These are phyloP conservation scores for Lentinula novae-zelandiae DNA, from an alignment of 1,284 basidiomycete species.

Conservation along the genomic window DNA sequence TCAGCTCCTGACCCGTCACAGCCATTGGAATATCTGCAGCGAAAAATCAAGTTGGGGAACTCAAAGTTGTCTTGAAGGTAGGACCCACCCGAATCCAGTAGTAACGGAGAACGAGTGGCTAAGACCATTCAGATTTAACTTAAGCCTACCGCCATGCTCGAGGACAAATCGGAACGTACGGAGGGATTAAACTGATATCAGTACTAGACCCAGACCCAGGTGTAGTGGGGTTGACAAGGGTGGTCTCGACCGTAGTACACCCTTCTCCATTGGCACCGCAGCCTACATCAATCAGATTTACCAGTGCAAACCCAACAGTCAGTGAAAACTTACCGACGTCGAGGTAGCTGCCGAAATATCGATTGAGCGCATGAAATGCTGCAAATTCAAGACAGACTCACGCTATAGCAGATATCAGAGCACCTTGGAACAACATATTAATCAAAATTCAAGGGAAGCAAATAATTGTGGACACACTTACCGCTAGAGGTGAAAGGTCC, in stretches of 20 bases:
- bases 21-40: neutral
- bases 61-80: neutral
- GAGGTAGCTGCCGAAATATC: neutral
- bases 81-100: neutral
- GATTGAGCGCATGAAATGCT: neutral
- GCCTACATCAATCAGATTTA: constrained; percentile 15
- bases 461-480: neutral
- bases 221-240: constrained; percentile 1
- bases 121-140: neutral
- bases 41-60: neutral
- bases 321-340: constrained; percentile 4
- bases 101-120: constrained; percentile 2
- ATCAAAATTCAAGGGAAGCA: neutral
- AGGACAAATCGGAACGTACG: neutral
- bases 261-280: constrained; percentile 41
- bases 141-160: neutral
- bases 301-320: neutral
- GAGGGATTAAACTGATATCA: constrained; percentile 5
- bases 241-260: constrained; percentile 36
- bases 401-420: constrained; percentile 9
- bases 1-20: constrained; percentile 2
- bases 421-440: neutral
- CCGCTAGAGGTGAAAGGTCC: constrained; percentile 4
- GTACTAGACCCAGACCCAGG: constrained; percentile 3
- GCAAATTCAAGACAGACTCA: neutral